Evolutionary conservation across 257 asterid species (phyloP).

Genomic region (Orobanche coerulescens): DNA sequence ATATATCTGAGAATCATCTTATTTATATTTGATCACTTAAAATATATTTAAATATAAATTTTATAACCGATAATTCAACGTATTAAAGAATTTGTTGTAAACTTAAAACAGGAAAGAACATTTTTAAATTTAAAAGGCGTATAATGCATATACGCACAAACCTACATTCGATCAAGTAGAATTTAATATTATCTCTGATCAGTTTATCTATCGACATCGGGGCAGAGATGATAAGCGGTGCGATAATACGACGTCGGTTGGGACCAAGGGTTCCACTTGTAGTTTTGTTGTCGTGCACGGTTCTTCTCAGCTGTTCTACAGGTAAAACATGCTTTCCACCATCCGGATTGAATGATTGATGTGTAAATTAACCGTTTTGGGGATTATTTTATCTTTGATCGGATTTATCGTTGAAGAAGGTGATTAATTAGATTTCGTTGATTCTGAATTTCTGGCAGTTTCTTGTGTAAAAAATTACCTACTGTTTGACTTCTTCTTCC

Average conservation of each 20-base stretch:
- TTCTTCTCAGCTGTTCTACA: conserved; percentile 39
- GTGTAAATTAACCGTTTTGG: not conserved
- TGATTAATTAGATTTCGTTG: not conserved
- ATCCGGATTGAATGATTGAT: not conserved
- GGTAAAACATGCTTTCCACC: conserved; percentile 28
- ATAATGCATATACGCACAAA: not conserved
- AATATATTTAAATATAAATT: too few relatives aligned
- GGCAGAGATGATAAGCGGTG: conserved; percentile 16
- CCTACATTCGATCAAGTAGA: conserved; percentile 19
- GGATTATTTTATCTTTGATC: not conserved
- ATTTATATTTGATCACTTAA: too few relatives aligned
- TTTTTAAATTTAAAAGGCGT: not conserved
- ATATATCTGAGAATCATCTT: too few relatives aligned
- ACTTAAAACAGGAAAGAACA: too few relatives aligned
- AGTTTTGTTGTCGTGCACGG: conserved; percentile 23
- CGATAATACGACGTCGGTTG: conserved; percentile 30
- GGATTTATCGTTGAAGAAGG: not conserved
- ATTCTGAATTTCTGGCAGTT: not conserved
- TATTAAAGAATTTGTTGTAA: too few relatives aligned
- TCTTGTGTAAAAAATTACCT: not conserved
- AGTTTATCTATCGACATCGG: conserved; percentile 13
- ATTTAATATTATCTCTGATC: not conserved
- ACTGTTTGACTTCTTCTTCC: too few relatives aligned
- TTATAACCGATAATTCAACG: too few relatives aligned
- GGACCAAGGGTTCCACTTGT: conserved; percentile 22